Percentiles rank a stretch among this genome's conserved stretches.
These are phyloP conservation scores for Dipodascus albidus DNA, from an alignment of 805 yeast species.

Conservation along the genomic window DNA sequence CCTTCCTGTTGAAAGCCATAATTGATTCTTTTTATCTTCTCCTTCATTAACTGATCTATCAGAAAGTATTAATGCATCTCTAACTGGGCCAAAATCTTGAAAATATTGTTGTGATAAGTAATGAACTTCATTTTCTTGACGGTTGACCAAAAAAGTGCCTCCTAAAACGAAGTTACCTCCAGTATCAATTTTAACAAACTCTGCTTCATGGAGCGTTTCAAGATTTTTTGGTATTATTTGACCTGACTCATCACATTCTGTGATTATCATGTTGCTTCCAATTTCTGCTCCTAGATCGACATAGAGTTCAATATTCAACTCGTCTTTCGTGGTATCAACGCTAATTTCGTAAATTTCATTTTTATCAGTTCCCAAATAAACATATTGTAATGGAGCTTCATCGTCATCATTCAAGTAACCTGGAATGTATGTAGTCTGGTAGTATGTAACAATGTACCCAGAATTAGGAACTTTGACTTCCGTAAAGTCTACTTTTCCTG, in stretches of 20 bases:
- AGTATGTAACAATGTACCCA: not conserved
- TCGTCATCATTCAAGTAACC: not conserved
- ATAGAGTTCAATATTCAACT: not conserved
- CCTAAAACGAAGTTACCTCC: not conserved
- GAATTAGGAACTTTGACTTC: not conserved
- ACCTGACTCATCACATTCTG: not conserved
- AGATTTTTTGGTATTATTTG: not conserved
- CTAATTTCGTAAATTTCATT: not conserved
- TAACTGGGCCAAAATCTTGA: not conserved
- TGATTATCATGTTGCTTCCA: not conserved
- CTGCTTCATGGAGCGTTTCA: not conserved
- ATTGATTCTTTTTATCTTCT: not conserved
- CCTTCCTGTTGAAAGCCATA: not conserved
- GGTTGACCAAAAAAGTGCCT: not conserved
- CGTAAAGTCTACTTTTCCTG: not conserved
- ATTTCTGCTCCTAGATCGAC: not conserved
- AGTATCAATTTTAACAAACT: not conserved
- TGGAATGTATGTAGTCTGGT: not conserved
- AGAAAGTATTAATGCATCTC: not conserved
- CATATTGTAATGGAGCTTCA: not conserved
- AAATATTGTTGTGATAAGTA: not conserved
- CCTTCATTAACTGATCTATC: not conserved
- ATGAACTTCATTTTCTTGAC: not conserved
- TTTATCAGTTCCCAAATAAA: not conserved
- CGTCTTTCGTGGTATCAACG: not conserved